Conservation (phyloP, 495 filamentous ascomycete genomes). For the Podospora sp. region DNA sequence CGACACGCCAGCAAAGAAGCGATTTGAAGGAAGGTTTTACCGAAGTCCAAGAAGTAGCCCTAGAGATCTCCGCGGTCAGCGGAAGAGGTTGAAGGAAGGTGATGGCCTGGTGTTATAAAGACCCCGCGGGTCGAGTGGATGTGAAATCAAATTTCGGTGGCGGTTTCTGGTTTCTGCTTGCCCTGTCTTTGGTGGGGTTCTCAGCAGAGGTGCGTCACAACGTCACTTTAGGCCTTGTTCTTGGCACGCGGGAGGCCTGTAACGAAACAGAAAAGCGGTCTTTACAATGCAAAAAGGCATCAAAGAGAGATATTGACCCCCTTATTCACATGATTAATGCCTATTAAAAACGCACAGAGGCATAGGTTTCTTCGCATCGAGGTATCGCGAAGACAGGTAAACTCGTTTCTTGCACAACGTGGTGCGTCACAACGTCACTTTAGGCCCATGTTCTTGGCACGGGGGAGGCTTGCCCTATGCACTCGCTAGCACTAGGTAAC, state of each 20-base stretch:
- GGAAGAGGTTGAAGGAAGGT: neutral
- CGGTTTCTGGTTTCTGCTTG: slow-evolving; percentile 26
- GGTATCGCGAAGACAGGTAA: too few species aligned
- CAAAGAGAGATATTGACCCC: too few species aligned
- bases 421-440: slow-evolving; percentile 31
- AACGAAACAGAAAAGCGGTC: too few species aligned
- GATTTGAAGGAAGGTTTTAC: neutral
- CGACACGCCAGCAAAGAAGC: neutral
- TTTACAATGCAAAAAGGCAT: too few species aligned
- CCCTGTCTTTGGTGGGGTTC: slow-evolving; percentile 27
- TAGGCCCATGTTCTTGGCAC: slow-evolving; percentile 25
- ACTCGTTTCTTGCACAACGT: too few species aligned
- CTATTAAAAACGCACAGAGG: too few species aligned
- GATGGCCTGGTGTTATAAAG: slow-evolving; percentile 14
- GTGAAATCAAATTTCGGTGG: slow-evolving; percentile 34
- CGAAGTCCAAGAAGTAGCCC: neutral
- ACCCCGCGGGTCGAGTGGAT: slow-evolving; percentile 11
- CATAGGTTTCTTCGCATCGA: too few species aligned
- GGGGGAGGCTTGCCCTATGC: slow-evolving; percentile 6
- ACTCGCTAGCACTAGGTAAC: neutral
- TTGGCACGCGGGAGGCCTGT: slow-evolving; percentile 31
- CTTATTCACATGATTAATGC: too few species aligned
- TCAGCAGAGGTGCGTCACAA: slow-evolving; percentile 34
- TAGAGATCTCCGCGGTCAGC: neutral
- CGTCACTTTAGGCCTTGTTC: slow-evolving; percentile 12